Conservation (phyloP, 352 stramenopile genomes). For the Peronospora destructor region DNA sequence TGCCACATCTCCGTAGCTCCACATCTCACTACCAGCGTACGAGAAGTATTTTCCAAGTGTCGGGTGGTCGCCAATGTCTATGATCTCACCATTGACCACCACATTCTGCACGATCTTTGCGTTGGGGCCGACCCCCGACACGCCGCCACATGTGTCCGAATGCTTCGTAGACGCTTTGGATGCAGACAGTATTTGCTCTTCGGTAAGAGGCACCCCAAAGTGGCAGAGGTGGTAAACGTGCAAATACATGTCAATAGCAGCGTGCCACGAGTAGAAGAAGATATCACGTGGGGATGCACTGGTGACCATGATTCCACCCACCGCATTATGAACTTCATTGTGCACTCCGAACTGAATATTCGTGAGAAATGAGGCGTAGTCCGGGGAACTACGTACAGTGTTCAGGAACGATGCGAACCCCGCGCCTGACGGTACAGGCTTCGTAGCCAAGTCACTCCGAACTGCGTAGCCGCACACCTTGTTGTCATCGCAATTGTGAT, state of each 20-base stretch:
- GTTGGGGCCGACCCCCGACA: slow-evolving; percentile 24
- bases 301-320: slow-evolving; percentile 45
- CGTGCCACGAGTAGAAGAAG: slow-evolving; percentile 66
- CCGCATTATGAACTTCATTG: slow-evolving; percentile 49
- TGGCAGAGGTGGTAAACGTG: slow-evolving; percentile 58
- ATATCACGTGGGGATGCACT: slow-evolving; percentile 41
- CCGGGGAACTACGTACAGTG: slow-evolving; percentile 23
- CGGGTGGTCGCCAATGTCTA: slow-evolving; percentile 23
- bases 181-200: no score
- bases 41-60: slow-evolving; percentile 45
- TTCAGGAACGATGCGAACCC: neutral
- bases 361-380: no score
- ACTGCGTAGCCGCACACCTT: slow-evolving; percentile 34
- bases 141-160: slow-evolving; percentile 3
- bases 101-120: slow-evolving; percentile 33
- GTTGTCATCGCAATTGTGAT: slow-evolving; percentile 38
- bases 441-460: slow-evolving; percentile 33
- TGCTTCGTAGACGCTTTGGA: no score
- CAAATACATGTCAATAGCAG: slow-evolving; percentile 59
- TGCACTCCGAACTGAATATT: slow-evolving; percentile 51
- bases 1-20: slow-evolving; percentile 44
- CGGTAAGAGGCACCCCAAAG: slow-evolving; percentile 36
- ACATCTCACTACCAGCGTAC: slow-evolving; percentile 30
- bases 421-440: slow-evolving; percentile 27
- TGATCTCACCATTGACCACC: slow-evolving; percentile 24